These are phyloP conservation scores for Penicillium sp. DNA, from an alignment of 2,329 filamentous ascomycete genomes.

Conservation along the genomic window DNA sequence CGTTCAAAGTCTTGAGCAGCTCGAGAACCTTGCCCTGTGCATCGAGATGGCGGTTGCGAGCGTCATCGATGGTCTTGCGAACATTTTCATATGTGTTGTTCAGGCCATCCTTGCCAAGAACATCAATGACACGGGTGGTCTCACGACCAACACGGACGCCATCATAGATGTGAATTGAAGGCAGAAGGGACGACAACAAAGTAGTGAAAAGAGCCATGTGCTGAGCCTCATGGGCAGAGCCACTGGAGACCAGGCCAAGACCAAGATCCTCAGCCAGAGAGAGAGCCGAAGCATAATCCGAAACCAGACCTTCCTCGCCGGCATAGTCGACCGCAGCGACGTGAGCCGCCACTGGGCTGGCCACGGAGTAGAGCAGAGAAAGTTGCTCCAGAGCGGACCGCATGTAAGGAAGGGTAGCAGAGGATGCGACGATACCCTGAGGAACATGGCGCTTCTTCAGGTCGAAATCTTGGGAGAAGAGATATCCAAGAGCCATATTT, in stretches of 20 bases:
- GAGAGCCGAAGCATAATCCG: conserved; percentile 81
- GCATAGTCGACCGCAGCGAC: conserved; percentile 86
- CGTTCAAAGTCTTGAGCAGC: conserved; percentile 74
- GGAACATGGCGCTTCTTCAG: conserved; percentile 85
- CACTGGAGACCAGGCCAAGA: conserved; percentile 78
- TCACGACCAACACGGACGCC: conserved; percentile 79
- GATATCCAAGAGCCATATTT: conserved; percentile 87
- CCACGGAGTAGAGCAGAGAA: conserved; percentile 83
- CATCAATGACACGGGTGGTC: conserved; percentile 77
- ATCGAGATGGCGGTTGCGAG: conserved; percentile 68
- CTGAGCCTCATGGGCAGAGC: conserved; percentile 85
- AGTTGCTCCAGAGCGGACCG: conserved; percentile 87
- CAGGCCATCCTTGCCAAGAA: conserved; percentile 70
- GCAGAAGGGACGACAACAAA: conserved; percentile 71
- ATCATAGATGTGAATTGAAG: conserved; percentile 86
- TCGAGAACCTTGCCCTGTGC: conserved; percentile 69
- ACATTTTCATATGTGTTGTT: conserved; percentile 67
- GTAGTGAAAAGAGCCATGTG: conserved; percentile 93
- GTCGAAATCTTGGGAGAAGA: conserved; percentile 97
- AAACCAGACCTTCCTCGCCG: conserved; percentile 68
- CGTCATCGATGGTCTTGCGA: conserved; percentile 57
- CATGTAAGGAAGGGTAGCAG: conserved; percentile 75
- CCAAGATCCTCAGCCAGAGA: conserved; percentile 85
- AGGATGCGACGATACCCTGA: conserved; percentile 84
- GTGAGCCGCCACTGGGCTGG: conserved; percentile 90